Conservation (phyloP, 768 basidiomycete genomes). For the Rhodotorula toruloides region DNA sequence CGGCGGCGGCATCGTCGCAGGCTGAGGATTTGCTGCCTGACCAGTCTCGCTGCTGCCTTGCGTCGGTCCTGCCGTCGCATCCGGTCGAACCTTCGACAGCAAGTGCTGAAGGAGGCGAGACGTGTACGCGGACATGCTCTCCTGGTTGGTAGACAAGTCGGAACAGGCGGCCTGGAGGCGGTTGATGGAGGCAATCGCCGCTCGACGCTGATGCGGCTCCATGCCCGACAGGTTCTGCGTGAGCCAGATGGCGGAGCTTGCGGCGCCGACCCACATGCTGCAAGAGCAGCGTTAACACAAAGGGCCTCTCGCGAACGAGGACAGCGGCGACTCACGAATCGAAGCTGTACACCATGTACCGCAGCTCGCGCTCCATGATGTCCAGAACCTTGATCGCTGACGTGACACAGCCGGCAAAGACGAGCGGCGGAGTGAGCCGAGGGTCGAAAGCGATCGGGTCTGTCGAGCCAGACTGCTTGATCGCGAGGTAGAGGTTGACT, state of each 20-base stretch:
- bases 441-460: not conserved
- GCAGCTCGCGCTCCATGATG: not conserved
- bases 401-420: not conserved
- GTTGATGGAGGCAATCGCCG: not conserved
- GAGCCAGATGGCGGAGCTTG: slow-evolving; percentile 14
- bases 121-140: slow-evolving; percentile 8
- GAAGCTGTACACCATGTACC: slow-evolving; percentile 18
- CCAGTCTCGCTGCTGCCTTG: not conserved
- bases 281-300: not conserved
- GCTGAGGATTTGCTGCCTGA: too few species aligned
- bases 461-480: not conserved
- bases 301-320: not conserved
- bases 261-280: slow-evolving; percentile 23
- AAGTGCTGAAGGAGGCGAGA: slow-evolving; percentile 14
- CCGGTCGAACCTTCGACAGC: not conserved
- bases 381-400: slow-evolving; percentile 7
- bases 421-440: not conserved
- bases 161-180: slow-evolving; percentile 5
- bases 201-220: not conserved
- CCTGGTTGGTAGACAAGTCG: not conserved
- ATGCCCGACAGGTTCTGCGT: slow-evolving; percentile 5
- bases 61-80: not conserved
- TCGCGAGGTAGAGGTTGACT: slow-evolving; percentile 14
- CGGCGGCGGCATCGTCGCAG: not conserved
- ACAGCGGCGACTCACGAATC: not conserved